Evolutionary conservation across 208 protist species (phyloP).

Genomic region (Leishmania amazonensis): DNA sequence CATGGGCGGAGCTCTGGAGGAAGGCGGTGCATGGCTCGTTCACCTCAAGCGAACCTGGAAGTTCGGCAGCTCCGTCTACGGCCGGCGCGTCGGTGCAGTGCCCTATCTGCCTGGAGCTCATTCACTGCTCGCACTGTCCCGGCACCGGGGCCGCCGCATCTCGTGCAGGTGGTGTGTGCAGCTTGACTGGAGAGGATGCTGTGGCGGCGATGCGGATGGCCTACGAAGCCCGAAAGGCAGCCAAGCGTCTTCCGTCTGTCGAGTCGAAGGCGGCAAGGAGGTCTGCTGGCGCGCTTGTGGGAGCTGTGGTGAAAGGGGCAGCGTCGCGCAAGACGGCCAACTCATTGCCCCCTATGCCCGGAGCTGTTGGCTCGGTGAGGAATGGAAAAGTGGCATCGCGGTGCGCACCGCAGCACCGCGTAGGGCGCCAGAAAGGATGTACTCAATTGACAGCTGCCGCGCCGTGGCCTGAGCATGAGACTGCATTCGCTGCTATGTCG

Average conservation of each 20-base stretch:
- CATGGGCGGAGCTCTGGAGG: constrained; percentile 49
- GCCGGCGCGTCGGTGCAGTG: constrained; percentile 22
- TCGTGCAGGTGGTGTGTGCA: background rate
- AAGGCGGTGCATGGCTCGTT: constrained; percentile 5
- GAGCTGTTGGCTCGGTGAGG: background rate
- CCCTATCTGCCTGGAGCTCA: constrained; percentile 63
- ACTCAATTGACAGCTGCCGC: background rate
- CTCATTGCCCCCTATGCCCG: background rate
- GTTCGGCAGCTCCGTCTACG: background rate
- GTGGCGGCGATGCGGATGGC: constrained; percentile 21
- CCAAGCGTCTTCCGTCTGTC: background rate
- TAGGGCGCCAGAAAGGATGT: background rate
- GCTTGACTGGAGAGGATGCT: background rate
- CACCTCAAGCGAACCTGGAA: background rate
- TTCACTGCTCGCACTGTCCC: constrained; percentile 25
- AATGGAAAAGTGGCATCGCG: background rate
- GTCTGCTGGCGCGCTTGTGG: background rate
- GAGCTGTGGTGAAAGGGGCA: background rate
- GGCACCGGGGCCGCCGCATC: background rate
- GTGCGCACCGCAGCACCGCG: background rate
- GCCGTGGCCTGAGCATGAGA: background rate
- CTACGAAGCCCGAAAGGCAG: constrained; percentile 20
- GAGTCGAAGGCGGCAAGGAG: background rate
- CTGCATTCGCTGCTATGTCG: background rate
- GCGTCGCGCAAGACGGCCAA: background rate